Base-by-base conservation (phyloP, 768 basidiomycete genomes). In the Ramaria rubella region DNA sequence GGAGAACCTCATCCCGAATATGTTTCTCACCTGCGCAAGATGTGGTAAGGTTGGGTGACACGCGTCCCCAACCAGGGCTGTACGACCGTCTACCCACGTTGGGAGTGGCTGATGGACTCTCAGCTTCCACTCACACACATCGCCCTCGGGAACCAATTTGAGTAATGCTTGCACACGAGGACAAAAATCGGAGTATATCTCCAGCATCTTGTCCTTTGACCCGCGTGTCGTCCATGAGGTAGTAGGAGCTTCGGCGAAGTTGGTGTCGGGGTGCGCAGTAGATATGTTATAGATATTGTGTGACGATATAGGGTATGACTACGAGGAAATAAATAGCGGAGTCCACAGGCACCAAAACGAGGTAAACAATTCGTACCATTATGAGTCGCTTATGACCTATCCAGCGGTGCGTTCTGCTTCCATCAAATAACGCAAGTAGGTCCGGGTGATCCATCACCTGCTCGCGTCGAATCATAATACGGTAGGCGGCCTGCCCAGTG, bases 41-140 rank as follows among this genome's bases (percentile, higher is more conserved):
- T 68, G 67, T 2, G 70, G 70, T 3, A 72, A 59, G 5, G 68
- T 68, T 0, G 70, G 65, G 61, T 75, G 74, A 34, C 69, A 72
- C 1, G 72, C 69, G 48, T 74, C 73, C 12, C 72, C 73, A 17
- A 72, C 57, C 31, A 72, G 63, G 9, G 70, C 69, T 8, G 69
- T 59, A 31, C 65, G 60, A 2, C 65, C 63, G 17, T 67, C 65
- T 17, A 77, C 63, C 75, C 75, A 77, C 8, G 65, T 68, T 31
- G 63, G 64, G 9, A 74, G 63, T 9, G 71, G 72, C 27, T 63
- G 60, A 60, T 75, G 74, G 8, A 74, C 64, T 29, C 69, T 60
- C 23, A 76, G 62, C 60, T 73, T 73, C 74, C 74, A 72, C 51
- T 75, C 75, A 33, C 65, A 58, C 34, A 75, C 69, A 31, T 73